These are phyloP conservation scores for Sanghuangporus weigelae DNA, from an alignment of 1,284 basidiomycete genomes.

Conservation along the genomic window DNA sequence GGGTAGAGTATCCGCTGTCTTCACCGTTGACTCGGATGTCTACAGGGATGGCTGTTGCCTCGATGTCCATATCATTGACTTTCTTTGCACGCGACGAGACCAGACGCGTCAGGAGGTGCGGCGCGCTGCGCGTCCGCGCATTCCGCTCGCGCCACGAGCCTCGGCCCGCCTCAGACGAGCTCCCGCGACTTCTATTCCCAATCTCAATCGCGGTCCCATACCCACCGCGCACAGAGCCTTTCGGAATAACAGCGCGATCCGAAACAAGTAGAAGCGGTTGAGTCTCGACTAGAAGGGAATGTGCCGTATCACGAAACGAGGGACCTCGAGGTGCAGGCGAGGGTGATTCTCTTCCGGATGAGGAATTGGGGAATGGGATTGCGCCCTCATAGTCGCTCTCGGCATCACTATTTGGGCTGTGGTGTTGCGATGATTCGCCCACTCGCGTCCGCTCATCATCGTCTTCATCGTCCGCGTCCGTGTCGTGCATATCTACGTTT, in stretches of 20 bases:
- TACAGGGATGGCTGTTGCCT: constrained; percentile 4
- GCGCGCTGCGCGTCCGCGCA: background rate
- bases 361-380: constrained; percentile 3
- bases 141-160: background rate
- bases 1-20: background rate
- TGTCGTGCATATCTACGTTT: background rate
- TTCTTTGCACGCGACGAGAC: background rate
- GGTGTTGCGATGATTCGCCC: constrained; percentile 6
- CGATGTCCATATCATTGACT: constrained; percentile 1
- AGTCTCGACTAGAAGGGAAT: constrained; percentile 11
- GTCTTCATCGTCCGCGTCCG: background rate
- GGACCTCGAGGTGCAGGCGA: background rate
- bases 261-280: constrained; percentile 12
- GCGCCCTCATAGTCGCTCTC: constrained; percentile 4
- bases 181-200: background rate
- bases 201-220: background rate
- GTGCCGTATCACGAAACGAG: background rate
- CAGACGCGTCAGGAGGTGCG: background rate
- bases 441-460: constrained; percentile 15
- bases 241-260: background rate
- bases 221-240: constrained; percentile 8
- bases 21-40: background rate
- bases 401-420: constrained; percentile 1
- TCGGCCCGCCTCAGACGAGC: background rate
- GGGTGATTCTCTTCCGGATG: background rate